Conservation (phyloP, 371 early-diverging fungal species). For the Furculomyces boomerangus region DNA sequence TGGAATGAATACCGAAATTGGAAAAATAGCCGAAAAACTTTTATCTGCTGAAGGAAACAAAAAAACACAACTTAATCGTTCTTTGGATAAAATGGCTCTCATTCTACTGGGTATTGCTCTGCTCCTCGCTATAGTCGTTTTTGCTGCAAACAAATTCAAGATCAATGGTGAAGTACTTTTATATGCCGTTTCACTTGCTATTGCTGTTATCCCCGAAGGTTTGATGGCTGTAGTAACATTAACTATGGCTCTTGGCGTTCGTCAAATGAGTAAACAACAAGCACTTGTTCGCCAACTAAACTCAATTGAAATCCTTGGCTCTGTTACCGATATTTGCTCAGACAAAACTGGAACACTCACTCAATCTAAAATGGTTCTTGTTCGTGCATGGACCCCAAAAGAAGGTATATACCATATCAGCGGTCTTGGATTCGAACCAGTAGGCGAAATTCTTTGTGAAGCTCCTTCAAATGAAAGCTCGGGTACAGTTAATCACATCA, state of each 20-base stretch:
- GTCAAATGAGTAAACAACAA: conserved; percentile 64
- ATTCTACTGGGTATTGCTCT: conserved; percentile 45
- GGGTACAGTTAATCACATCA: too few species aligned
- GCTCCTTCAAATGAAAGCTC: conserved; percentile 5
- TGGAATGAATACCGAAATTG: conserved; percentile 82
- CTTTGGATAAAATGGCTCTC: conserved; percentile 52
- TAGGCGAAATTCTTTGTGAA: conserved; percentile 31
- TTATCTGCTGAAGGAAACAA: conserved; percentile 39
- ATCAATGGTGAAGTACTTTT: conserved; percentile 33
- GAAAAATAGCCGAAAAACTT: conserved; percentile 73
- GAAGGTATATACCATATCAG: conserved; percentile 39
- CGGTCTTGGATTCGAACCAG: conserved; percentile 43
- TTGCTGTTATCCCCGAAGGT: conserved; percentile 92
- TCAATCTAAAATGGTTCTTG: conserved; percentile 50
- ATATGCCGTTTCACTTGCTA: conserved; percentile 67
- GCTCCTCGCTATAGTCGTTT: conserved; percentile 49
- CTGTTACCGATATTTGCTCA: conserved; percentile 82
- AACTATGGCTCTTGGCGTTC: conserved; percentile 84
- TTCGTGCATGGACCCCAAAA: conserved; percentile 45
- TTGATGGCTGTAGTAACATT: conserved; percentile 75
- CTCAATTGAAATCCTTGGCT: conserved; percentile 76
- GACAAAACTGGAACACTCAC: conserved; percentile 76
- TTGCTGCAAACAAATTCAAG: conserved; percentile 39
- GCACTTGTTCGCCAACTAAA: conserved; percentile 79
- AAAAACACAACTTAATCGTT: conserved; percentile 59